Base-by-base conservation (phyloP, 2,329 filamentous ascomycete species). In the Hymenoscyphus scutula region DNA sequence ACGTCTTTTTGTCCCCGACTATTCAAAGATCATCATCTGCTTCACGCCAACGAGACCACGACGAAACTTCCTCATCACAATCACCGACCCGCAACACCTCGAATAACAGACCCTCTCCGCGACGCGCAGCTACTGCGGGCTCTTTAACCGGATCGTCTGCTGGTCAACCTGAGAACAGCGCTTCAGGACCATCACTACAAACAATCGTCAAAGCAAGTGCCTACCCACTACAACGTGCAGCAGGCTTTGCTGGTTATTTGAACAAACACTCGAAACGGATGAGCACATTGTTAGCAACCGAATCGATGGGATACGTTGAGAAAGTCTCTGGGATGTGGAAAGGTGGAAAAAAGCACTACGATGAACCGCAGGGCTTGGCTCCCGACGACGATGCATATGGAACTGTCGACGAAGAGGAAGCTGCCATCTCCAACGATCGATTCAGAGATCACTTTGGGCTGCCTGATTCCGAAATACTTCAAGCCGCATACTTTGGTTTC, bases 281-380 rank as follows among this genome's bases (percentile, higher is more conserved):
- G 87, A 91, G 91, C 64, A 91, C 82, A 30, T 78, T 96, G 8
- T 78, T 98, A 54, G 91, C 94, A 6, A 91, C 89, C 0, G 93
- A 97, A 74, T 96, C 94, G 0, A 96, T 97, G 88, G 92, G 92
- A 1, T 98, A 98, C 73, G 89, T 97, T 34, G 93, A 96, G 73
- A 98, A 97, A 75, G 93, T 98, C 0, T 96, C 94, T 0, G 94
- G 92, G 41, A 98, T 98, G 90, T 95, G 95, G 87, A 91, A 92
- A 68, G 95, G 95, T 37, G 91, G 91, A 13, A 88, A 89, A 70
- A 92, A 89, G 71, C 94, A 98, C 76, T 99, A 98, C 71, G 87
- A 89, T 57, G 89, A 85, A 53, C 81, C 81, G 2, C 75, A 78
- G 53, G 82, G 78, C 25, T 76, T 83, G 51, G 78, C 77, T 32